Base-by-base conservation (phyloP, 257 asterid genomes). In the Schizonepeta tenuifolia region DNA sequence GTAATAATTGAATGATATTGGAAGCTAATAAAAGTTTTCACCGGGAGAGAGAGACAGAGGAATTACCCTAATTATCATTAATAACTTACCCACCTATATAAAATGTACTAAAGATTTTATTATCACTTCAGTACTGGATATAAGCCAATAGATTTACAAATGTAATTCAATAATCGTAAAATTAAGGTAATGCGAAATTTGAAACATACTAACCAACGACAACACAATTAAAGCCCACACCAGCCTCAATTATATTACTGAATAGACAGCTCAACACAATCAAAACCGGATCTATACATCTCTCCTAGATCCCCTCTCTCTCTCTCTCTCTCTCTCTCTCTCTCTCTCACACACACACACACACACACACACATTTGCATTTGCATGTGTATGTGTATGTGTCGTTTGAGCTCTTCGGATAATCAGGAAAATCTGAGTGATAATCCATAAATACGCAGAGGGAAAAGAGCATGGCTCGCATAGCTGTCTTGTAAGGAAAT, bases 201-300 rank as follows among this genome's bases (percentile, higher is more conserved):
- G 20, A 69, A 61, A 46, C 54, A 22, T 55, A 55, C 17, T 47
- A 24, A 17, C 59, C 28, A 56, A 43, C 67, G 28, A 56, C 69
- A 44, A 24, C 72, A 41, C 21, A 69, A 54, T 65, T 46, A 70
- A 77, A 67, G 59, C 74, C 77, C 74, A 63, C 59, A 15, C 69
- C 57, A 74, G 73, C 74, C 14, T 41, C 71, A 56, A 50, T 60
- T 74, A 51, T 77, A 51, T 67, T 63, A 40, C 46, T 14, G 6
- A 74, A 71, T n/a, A 59, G 79, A 73, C 87, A 82, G 77, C 83
- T 78, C 81, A 75, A 71, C 10, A 63, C 72, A 71, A 68, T 69
- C 75, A 51, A 69, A 65, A 58, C 67, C 69, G 69, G 64, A 24
- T 50, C 33, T 28, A 28, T 2, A 28, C 4, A 28, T 28, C 33